phyloP scores from a whole-genome alignment of 345 rosid genomes.

The Microthlaspi erraticum region DNA sequence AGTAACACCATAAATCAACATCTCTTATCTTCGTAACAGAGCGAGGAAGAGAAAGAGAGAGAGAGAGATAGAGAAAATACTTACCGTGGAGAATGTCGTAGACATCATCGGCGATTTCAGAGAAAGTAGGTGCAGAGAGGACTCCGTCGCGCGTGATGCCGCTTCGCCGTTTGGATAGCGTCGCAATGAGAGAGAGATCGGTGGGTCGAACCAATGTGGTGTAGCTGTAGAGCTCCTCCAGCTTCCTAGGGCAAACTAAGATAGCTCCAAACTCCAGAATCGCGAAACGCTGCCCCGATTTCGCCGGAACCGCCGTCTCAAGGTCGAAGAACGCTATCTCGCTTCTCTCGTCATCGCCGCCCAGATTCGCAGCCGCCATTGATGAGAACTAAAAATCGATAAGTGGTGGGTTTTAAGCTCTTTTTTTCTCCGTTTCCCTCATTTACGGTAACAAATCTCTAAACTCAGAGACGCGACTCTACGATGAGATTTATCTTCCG shows the following conservation, averaged over 20 bases:
- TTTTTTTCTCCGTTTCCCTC: not conserved
- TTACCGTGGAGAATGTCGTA: slow-evolving; percentile 77
- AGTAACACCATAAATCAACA: slow-evolving; percentile 27
- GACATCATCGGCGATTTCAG: slow-evolving; percentile 67
- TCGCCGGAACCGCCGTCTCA: slow-evolving; percentile 73
- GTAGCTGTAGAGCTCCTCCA: slow-evolving; percentile 67
- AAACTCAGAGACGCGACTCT: slow-evolving; percentile 11
- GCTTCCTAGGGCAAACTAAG: slow-evolving; percentile 79
- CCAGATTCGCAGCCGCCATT: slow-evolving; percentile 36
- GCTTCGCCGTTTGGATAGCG: slow-evolving; percentile 63
- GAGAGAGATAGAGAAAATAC: not conserved
- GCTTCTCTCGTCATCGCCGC: slow-evolving; percentile 40
- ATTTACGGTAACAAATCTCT: not conserved
- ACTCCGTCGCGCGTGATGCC: slow-evolving; percentile 72
- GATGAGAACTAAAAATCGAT: not conserved
- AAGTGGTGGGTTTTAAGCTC: not conserved
- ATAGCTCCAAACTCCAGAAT: slow-evolving; percentile 92
- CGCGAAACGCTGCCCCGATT: slow-evolving; percentile 56
- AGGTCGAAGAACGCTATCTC: slow-evolving; percentile 89
- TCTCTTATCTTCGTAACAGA: not conserved
- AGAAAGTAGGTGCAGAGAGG: slow-evolving; percentile 61
- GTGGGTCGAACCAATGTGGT: slow-evolving; percentile 78
- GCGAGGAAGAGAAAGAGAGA: not conserved
- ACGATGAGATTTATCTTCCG: slow-evolving; percentile 24
- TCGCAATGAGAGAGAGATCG: slow-evolving; percentile 61